A percentile compares a stretch with the other conserved stretches of the same genome.
Conservation (phyloP, 345 rosid species). For the Gossypium rotundifolium region DNA sequence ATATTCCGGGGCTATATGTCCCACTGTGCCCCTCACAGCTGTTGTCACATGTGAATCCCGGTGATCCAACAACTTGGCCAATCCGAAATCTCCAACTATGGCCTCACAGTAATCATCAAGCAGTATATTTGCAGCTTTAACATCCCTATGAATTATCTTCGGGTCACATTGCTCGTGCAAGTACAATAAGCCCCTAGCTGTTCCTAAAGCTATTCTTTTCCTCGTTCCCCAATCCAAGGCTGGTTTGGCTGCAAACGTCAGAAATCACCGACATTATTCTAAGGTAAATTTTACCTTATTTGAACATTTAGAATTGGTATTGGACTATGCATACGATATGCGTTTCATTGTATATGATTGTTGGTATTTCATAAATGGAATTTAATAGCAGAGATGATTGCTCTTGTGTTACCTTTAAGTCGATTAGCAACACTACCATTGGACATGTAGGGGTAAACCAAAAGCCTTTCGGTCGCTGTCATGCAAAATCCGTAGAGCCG, state of each 20-base stretch:
- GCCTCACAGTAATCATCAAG: conserved; percentile 80
- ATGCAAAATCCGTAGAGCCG: conserved; percentile 75
- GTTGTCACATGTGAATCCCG: conserved; percentile 86
- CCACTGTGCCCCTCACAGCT: conserved; percentile 92
- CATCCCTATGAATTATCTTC: conserved; percentile 94
- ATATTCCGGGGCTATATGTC: conserved; percentile 95
- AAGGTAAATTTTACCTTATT: too few relatives aligned
- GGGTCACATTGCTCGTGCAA: conserved; percentile 97
- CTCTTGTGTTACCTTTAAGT: conserved; percentile 52
- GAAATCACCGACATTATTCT: neutral
- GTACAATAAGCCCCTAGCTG: conserved; percentile 84
- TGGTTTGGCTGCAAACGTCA: conserved; percentile 55
- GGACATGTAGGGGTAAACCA: conserved; percentile 96
- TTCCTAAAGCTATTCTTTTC: conserved; percentile 81
- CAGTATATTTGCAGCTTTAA: conserved; percentile 93
- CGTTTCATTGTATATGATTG: neutral
- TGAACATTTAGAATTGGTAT: too few relatives aligned
- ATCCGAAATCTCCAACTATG: conserved; percentile 91
- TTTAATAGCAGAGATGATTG: neutral
- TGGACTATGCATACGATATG: neutral
- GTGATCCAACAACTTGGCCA: conserved; percentile 91
- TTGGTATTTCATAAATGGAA: neutral
- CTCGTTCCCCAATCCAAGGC: conserved; percentile 81
- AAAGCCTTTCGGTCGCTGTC: conserved; percentile 63
- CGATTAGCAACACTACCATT: conserved; percentile 97